Percentiles rank a stretch among this genome's conserved stretches.
phyloP scores from a whole-genome alignment of 768 basidiomycete species.

The Xerocomellus chrysenteron region DNA sequence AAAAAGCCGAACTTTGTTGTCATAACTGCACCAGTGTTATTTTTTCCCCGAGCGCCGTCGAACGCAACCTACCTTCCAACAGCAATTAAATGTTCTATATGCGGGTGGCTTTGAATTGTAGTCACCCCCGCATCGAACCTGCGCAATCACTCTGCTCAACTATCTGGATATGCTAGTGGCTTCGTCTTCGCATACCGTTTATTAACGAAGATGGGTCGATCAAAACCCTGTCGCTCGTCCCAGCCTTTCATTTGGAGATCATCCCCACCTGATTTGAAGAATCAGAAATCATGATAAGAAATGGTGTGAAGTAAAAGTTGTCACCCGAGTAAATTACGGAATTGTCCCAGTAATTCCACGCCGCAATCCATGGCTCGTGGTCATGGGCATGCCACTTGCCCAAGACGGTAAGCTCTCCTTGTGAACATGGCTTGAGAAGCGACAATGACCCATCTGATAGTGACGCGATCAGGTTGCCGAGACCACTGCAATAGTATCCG shows the following conservation, averaged over 20 bases:
- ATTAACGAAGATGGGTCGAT: conserved; percentile 65
- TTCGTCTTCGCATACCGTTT: conserved; percentile 49
- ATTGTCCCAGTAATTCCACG: conserved; percentile 86
- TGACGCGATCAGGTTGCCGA: conserved; percentile 71
- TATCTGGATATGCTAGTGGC: background rate
- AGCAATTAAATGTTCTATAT: conserved; percentile 77
- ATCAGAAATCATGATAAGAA: background rate
- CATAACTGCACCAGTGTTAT: conserved; percentile 58
- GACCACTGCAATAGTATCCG: conserved; percentile 34
- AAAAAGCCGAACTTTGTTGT: conserved; percentile 75
- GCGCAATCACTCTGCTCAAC: conserved; percentile 3
- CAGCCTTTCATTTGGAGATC: conserved; percentile 88
- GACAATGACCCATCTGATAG: conserved; percentile 76
- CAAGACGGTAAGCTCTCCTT: conserved; percentile 43
- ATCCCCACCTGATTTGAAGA: conserved; percentile 72
- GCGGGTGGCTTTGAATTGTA: conserved; percentile 80
- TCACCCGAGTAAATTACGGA: conserved; percentile 83
- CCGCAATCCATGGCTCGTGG: conserved; percentile 90
- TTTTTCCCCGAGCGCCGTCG: background rate
- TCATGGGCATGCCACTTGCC: conserved; percentile 86
- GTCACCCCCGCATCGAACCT: conserved; percentile 96
- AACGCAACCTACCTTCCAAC: conserved; percentile 73
- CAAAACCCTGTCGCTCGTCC: conserved; percentile 73
- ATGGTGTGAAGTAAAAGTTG: conserved; percentile 7
- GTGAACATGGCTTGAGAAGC: conserved; percentile 52